A percentile compares a stretch with the other conserved stretches of the same genome.
These are phyloP conservation scores for Candida ipomoeae DNA, from an alignment of 805 yeast genomes.

Conservation along the genomic window DNA sequence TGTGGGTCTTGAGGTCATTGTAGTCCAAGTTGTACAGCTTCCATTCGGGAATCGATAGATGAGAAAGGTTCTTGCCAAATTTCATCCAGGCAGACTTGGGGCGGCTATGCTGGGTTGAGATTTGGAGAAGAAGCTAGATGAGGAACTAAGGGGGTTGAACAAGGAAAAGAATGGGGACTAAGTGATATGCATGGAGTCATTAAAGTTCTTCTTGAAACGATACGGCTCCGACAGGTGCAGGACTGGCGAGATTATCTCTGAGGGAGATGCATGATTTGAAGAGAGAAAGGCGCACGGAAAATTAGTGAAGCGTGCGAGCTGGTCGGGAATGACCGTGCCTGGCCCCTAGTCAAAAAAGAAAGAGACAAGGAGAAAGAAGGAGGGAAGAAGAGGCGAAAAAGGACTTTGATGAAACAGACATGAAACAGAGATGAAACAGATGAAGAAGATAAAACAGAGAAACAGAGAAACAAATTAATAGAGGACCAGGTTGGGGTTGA, in stretches of 20 bases:
- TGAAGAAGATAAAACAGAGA: too few species aligned
- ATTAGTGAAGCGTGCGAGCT: background rate
- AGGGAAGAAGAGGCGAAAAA: too few species aligned
- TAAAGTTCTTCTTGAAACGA: background rate
- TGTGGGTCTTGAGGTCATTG: conserved; percentile 65
- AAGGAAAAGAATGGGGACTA: background rate
- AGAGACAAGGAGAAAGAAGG: too few species aligned
- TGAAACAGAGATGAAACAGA: too few species aligned
- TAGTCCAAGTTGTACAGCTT: conserved; percentile 77
- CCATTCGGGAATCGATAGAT: conserved; percentile 87
- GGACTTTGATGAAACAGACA: too few species aligned
- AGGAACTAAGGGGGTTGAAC: background rate
- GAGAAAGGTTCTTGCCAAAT: conserved; percentile 73
- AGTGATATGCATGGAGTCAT: background rate
- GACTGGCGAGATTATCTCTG: background rate
- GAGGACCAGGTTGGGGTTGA: too few species aligned
- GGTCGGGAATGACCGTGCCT: background rate
- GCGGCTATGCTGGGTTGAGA: background rate
- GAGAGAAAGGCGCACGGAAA: background rate
- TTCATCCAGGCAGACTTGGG: conserved; percentile 50
- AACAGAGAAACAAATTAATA: too few species aligned
- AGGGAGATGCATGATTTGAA: background rate
- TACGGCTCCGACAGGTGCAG: background rate
- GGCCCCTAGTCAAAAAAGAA: too few species aligned
- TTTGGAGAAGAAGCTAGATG: background rate